phyloP scores from a whole-genome alignment of 495 filamentous ascomycete genomes.

The Penicillium chermesinum region DNA sequence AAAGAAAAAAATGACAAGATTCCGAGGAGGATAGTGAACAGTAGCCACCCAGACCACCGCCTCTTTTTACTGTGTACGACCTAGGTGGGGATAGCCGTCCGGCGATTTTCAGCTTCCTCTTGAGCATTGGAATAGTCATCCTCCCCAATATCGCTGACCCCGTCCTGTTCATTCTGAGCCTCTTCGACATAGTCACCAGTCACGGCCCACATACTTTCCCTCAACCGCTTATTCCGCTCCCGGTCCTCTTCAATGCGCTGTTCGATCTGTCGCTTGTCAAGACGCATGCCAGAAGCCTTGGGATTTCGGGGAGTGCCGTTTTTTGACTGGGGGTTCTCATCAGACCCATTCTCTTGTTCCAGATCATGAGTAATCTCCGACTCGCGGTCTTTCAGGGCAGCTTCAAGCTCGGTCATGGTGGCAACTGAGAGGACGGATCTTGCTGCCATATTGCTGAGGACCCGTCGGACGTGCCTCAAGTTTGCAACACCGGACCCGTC shows the following conservation, averaged over 20 bases:
- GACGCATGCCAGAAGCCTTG: slow-evolving; percentile 38
- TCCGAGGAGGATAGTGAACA: too few species aligned
- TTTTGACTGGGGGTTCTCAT: slow-evolving; percentile 24
- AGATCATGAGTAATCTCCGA: slow-evolving; percentile 37
- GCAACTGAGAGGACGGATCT: slow-evolving; percentile 64
- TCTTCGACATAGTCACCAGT: slow-evolving; percentile 52
- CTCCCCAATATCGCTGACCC: slow-evolving; percentile 72
- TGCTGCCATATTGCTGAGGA: slow-evolving; percentile 61
- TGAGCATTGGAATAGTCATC: slow-evolving; percentile 70
- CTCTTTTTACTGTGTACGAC: slow-evolving; percentile 1
- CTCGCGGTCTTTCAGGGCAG: slow-evolving; percentile 70
- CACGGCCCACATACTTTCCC: slow-evolving; percentile 89
- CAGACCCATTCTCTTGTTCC: slow-evolving; percentile 29
- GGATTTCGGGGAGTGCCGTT: slow-evolving; percentile 27
- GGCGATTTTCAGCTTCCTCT: slow-evolving; percentile 68
- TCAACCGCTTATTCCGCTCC: slow-evolving; percentile 83
- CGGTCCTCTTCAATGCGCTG: slow-evolving; percentile 96
- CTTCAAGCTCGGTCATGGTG: slow-evolving; percentile 72
- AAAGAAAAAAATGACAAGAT: too few species aligned
- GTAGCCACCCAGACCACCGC: too few species aligned
- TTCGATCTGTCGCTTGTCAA: slow-evolving; percentile 85
- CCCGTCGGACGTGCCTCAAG: slow-evolving; percentile 82
- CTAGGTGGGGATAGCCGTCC: neutral
- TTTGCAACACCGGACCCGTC: slow-evolving; percentile 91
- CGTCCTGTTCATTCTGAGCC: slow-evolving; percentile 70